Percentiles rank a stretch among this genome's conserved stretches.
Evolutionary conservation across 306 rosid genomes (phyloP).

Genomic region (Dryas drummondii): DNA sequence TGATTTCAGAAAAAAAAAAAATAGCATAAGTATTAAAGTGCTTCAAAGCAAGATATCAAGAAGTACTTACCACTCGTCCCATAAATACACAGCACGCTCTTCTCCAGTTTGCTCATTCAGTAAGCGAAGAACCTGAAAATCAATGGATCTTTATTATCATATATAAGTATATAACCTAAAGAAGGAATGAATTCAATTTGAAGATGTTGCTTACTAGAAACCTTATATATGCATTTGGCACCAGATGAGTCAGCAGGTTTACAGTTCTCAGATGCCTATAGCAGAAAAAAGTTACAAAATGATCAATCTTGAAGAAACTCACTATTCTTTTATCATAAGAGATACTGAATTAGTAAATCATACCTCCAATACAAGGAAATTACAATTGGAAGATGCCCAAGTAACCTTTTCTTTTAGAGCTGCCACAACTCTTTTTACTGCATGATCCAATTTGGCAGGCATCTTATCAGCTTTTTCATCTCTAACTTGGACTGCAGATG

Average conservation of each 20-base stretch:
- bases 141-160: slow-evolving; percentile 28
- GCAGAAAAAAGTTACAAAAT: slow-evolving; percentile 23
- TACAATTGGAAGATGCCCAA: slow-evolving; percentile 29
- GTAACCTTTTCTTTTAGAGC: slow-evolving; percentile 19
- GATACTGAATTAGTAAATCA: slow-evolving; percentile 20
- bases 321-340: slow-evolving; percentile 4
- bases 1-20: background rate
- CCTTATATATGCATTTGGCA: slow-evolving; percentile 62
- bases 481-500: slow-evolving; percentile 39
- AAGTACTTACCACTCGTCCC: slow-evolving; percentile 71
- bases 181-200: slow-evolving; percentile 17
- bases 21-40: background rate
- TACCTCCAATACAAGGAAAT: slow-evolving; percentile 93
- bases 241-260: slow-evolving; percentile 46
- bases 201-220: slow-evolving; percentile 36
- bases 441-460: slow-evolving; percentile 34
- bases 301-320: slow-evolving; percentile 16
- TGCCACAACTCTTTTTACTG: slow-evolving; percentile 26
- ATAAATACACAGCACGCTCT: slow-evolving; percentile 60
- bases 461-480: slow-evolving; percentile 30
- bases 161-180: slow-evolving; percentile 16
- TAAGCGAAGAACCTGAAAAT: slow-evolving; percentile 80
- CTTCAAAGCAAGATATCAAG: slow-evolving; percentile 16
- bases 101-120: slow-evolving; percentile 76
- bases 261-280: slow-evolving; percentile 66